Evolutionary conservation across 768 basidiomycete genomes (phyloP).

Genomic region (Hebeloma cylindrosporum): DNA sequence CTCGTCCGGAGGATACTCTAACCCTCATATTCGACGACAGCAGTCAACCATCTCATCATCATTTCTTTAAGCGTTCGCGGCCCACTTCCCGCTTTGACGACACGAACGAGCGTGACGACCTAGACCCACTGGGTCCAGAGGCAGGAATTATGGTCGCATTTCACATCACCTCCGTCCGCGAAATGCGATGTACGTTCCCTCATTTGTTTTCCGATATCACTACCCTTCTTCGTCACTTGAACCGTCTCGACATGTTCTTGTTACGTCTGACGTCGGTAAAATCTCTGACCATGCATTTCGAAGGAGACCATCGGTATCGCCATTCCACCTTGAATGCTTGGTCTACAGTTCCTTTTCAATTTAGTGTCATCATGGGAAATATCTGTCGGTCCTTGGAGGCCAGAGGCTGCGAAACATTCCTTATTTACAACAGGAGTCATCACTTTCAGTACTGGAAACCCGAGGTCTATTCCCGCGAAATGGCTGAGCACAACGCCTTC

Average conservation of each 20-base stretch:
- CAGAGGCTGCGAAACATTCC: constrained; percentile 2
- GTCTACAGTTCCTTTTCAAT: constrained; percentile 1
- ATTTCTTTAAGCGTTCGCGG: background rate
- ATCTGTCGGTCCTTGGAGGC: background rate
- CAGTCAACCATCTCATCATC: background rate
- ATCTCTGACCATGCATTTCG: constrained; percentile 2
- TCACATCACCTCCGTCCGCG: background rate
- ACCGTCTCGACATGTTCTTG: background rate
- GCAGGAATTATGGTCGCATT: constrained; percentile 8
- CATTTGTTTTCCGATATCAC: constrained; percentile 6
- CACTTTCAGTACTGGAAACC: constrained; percentile 2
- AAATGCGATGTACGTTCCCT: constrained; percentile 6
- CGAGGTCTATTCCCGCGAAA: background rate
- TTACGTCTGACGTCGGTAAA: background rate
- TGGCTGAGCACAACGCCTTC: too few species aligned
- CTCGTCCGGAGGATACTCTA: background rate
- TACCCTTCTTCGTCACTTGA: constrained; percentile 2
- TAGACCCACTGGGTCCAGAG: background rate
- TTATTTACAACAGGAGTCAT: constrained; percentile 8
- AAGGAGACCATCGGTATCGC: constrained; percentile 2
- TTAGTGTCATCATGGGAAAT: constrained; percentile 2
- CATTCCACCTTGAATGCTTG: constrained; percentile 2
- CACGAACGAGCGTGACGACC: background rate
- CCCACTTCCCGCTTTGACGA: background rate
- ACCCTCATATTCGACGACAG: constrained; percentile 1